These are phyloP conservation scores for Spinellus fusiger DNA, from an alignment of 192 early-diverging fungal genomes.

Conservation along the genomic window DNA sequence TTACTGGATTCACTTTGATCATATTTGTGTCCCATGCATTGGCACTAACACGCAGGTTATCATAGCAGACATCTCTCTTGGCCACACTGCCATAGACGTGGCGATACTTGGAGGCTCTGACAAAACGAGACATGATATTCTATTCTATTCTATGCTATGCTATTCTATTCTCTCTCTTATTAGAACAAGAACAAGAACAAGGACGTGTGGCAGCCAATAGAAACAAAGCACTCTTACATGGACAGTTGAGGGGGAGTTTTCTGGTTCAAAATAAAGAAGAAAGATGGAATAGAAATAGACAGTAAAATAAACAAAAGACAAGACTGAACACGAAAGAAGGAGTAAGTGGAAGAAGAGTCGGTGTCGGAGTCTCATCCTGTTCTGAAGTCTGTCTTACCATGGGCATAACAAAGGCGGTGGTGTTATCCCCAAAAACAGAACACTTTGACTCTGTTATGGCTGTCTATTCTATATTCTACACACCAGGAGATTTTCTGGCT, in stretches of 20 bases:
- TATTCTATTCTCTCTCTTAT: too few relatives aligned
- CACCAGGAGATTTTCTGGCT: too few relatives aligned
- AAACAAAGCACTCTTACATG: not conserved
- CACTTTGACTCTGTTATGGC: too few relatives aligned
- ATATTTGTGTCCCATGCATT: conserved; percentile 98
- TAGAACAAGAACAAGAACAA: not conserved
- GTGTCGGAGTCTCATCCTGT: too few relatives aligned
- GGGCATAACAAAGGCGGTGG: too few relatives aligned
- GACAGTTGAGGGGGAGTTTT: not conserved
- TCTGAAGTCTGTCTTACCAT: too few relatives aligned
- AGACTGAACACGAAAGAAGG: not conserved
- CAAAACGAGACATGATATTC: conserved; percentile 63
- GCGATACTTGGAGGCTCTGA: conserved; percentile 81
- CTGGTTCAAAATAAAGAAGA: not conserved
- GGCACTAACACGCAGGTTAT: conserved; percentile 84
- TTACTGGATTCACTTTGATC: conserved; percentile 88
- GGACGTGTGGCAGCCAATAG: not conserved
- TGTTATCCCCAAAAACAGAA: too few relatives aligned
- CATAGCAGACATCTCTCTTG: conserved; percentile 90
- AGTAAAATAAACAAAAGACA: not conserved
- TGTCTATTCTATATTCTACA: too few relatives aligned
- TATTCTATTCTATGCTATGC: too few relatives aligned
- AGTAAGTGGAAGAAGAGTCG: too few relatives aligned
- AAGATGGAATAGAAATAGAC: not conserved
- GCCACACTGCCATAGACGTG: conserved; percentile 89